phyloP scores from a whole-genome alignment of 306 rosid species.

The Lathyrus sativus region DNA sequence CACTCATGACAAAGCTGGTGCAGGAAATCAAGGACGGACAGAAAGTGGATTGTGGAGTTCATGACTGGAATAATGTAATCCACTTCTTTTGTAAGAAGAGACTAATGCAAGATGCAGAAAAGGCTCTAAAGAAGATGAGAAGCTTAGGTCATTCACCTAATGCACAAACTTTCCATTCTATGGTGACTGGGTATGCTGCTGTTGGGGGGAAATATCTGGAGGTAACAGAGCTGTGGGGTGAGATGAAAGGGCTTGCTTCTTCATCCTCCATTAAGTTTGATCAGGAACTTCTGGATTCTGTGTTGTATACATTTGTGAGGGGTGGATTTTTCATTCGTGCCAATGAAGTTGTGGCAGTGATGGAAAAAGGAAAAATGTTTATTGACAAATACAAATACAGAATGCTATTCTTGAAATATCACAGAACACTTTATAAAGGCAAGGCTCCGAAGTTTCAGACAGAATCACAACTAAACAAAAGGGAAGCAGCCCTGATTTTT shows the following conservation, averaged over 20 bases:
- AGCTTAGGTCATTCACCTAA: constrained; percentile 77
- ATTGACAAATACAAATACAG: constrained; percentile 86
- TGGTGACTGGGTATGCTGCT: constrained; percentile 90
- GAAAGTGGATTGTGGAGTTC: constrained; percentile 64
- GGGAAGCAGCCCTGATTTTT: constrained; percentile 69
- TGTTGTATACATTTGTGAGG: constrained; percentile 80
- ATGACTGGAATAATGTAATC: constrained; percentile 91
- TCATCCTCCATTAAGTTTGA: constrained; percentile 76
- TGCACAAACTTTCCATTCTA: constrained; percentile 84
- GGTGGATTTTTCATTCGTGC: constrained; percentile 83
- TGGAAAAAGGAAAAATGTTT: constrained; percentile 81
- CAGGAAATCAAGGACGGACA: constrained; percentile 86
- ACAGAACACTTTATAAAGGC: constrained; percentile 81
- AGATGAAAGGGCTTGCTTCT: constrained; percentile 82
- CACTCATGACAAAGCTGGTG: constrained; percentile 66
- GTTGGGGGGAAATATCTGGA: constrained; percentile 82
- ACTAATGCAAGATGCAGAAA: constrained; percentile 85
- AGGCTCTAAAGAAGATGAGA: constrained; percentile 83
- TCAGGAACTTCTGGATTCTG: constrained; percentile 90
- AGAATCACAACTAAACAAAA: constrained; percentile 70
- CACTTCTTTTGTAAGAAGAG: constrained; percentile 79
- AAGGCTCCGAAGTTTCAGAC: constrained; percentile 83
- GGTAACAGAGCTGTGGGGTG: constrained; percentile 87
- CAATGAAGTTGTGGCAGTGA: constrained; percentile 77
- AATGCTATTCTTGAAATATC: constrained; percentile 83